phyloP scores from a whole-genome alignment of 441 rosid species.

The Brassica balearica region DNA sequence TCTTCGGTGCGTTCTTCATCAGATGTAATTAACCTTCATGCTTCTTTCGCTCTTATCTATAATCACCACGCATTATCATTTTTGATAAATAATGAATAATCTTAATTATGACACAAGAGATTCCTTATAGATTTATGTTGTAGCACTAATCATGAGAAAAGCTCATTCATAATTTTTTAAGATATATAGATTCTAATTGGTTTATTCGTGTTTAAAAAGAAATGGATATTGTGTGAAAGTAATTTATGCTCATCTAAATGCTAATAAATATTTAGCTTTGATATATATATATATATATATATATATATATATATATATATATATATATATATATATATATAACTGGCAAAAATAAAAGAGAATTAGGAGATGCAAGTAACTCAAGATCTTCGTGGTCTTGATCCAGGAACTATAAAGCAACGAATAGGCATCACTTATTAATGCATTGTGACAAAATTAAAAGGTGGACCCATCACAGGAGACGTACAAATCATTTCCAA shows the following conservation, averaged over 20 bases:
- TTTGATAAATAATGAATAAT: background rate
- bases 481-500: slow-evolving; percentile 37
- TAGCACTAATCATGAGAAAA: slow-evolving; percentile 34
- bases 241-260: slow-evolving; percentile 13
- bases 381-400: background rate
- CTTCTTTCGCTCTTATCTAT: slow-evolving; percentile 27
- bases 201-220: slow-evolving; percentile 2
- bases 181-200: background rate
- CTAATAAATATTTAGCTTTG: slow-evolving; percentile 2
- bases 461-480: slow-evolving; percentile 30
- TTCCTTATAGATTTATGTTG: slow-evolving; percentile 41
- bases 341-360: slow-evolving; percentile 17
- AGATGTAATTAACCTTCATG: slow-evolving; percentile 30
- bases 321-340: background rate
- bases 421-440: slow-evolving; percentile 17
- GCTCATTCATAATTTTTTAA: slow-evolving; percentile 13
- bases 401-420: slow-evolving; percentile 33
- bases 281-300: no score
- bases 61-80: slow-evolving; percentile 25
- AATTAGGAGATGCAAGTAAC: slow-evolving; percentile 19
- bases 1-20: slow-evolving; percentile 47
- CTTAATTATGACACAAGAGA: slow-evolving; percentile 18
- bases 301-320: no score
- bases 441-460: slow-evolving; percentile 34
- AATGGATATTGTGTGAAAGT: slow-evolving; percentile 9